phyloP scores from a whole-genome alignment of 2,329 filamentous ascomycete species.

The Cordyceps tenuipes region DNA sequence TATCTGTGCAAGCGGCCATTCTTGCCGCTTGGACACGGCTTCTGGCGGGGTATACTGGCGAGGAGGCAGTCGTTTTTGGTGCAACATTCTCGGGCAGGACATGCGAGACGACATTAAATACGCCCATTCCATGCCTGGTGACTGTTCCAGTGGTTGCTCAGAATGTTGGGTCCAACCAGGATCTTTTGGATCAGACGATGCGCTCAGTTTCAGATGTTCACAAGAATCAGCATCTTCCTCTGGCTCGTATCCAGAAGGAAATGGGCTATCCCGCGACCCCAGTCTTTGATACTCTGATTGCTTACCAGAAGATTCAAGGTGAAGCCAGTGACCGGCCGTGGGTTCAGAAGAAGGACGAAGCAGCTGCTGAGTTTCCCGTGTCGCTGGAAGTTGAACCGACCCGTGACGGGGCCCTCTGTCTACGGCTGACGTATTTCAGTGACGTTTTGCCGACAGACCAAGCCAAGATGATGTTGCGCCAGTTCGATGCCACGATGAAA shows the following conservation, averaged over 20 bases:
- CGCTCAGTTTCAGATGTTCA: constrained; percentile 54
- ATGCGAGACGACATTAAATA: constrained; percentile 47
- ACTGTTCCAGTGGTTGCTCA: constrained; percentile 66
- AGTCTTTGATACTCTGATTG: constrained; percentile 78
- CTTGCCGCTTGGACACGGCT: constrained; percentile 73
- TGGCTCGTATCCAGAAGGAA: constrained; percentile 65
- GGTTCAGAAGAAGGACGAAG: constrained; percentile 55
- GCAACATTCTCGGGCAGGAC: constrained; percentile 70
- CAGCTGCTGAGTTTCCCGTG: constrained; percentile 66
- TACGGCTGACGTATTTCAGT: constrained; percentile 59
- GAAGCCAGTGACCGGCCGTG: constrained; percentile 35
- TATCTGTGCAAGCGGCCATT: constrained; percentile 67
- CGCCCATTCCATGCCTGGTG: constrained; percentile 70
- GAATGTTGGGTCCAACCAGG: constrained; percentile 43
- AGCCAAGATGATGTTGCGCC: constrained; percentile 55
- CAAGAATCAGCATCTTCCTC: constrained; percentile 62
- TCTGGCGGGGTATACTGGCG: constrained; percentile 68
- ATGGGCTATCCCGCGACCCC: constrained; percentile 54
- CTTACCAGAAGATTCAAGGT: constrained; percentile 59
- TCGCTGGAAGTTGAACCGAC: constrained; percentile 70
- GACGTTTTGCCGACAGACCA: constrained; percentile 61
- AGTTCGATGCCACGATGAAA: constrained; percentile 61
- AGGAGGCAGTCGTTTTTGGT: constrained; percentile 67
- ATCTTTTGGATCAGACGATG: constrained; percentile 57
- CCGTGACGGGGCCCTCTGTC: constrained; percentile 36